Evolutionary conservation across 2,329 filamentous ascomycete species (phyloP).

Genomic region (Curvularia eragrostidis): DNA sequence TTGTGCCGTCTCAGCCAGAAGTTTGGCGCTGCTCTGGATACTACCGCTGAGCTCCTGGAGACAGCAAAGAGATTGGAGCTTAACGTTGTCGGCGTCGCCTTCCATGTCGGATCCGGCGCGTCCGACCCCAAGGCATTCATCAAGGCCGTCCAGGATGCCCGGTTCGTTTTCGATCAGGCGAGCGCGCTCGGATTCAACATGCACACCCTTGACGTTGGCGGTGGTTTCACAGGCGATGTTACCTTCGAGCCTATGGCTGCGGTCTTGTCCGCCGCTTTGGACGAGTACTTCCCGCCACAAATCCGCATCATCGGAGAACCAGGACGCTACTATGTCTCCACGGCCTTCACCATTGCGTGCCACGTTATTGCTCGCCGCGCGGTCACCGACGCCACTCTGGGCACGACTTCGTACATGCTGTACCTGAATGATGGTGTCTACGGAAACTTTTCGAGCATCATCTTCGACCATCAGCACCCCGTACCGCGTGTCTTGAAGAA

Average conservation of each 20-base stretch:
- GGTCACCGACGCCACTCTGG: conserved; percentile 72
- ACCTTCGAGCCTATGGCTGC: conserved; percentile 90
- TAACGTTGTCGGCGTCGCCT: conserved; percentile 94
- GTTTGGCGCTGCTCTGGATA: conserved; percentile 90
- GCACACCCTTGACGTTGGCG: conserved; percentile 90
- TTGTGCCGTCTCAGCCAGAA: conserved; percentile 96
- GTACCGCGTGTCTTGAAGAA: conserved; percentile 79
- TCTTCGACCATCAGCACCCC: conserved; percentile 97
- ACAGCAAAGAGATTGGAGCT: conserved; percentile 82
- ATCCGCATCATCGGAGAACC: conserved; percentile 94
- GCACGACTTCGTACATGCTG: conserved; percentile 84
- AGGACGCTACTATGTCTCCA: conserved; percentile 92
- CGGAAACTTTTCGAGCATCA: conserved; percentile 98
- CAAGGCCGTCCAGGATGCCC: conserved; percentile 89
- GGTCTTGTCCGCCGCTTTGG: conserved; percentile 78
- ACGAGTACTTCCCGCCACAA: conserved; percentile 83
- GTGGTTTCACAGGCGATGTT: conserved; percentile 89
- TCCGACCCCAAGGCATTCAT: conserved; percentile 91
- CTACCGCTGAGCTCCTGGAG: conserved; percentile 76
- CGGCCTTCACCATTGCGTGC: conserved; percentile 92
- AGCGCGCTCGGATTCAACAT: conserved; percentile 76
- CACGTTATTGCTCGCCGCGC: conserved; percentile 95
- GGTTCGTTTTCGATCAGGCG: conserved; percentile 86
- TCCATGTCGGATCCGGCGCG: conserved; percentile 96
- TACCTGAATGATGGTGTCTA: conserved; percentile 98